Base-by-base conservation (phyloP, 2,329 filamentous ascomycete genomes). In the Cytospora chrysosperma region DNA sequence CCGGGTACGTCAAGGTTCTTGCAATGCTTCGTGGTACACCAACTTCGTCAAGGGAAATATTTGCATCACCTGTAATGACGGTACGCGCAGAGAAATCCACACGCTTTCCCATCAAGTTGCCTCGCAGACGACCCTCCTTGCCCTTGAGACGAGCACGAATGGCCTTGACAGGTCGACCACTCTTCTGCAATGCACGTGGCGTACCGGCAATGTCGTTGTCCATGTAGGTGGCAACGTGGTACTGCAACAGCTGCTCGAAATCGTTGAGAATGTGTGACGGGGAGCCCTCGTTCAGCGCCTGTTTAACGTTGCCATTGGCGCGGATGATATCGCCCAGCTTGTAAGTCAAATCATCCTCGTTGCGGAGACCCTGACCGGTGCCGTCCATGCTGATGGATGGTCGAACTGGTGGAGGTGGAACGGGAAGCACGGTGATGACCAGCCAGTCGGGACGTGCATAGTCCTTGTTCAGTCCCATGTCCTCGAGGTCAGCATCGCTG, bases 41-140 rank as follows among this genome's bases (percentile, higher is more conserved):
- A 67, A 99, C 96, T 80, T 99, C 93, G 72, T 99, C 94, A 30
- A 99, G 84, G 30, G 93, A 97, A 69, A 99, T 80, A 74, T 98
- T 99, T 65, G 95, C 95, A 74, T 99, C 95, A 80, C 95, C 95
- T 59, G 96, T 99, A 76, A 99, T 99, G 80, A 99, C 95, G 34
- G 96, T 99, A 88, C 95, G 95, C 43, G 96, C 96, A 0, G 96
- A 99, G 74, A 99, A 99, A 75, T 99, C 95, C 66, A 99, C 95
- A 87, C 93, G 93, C 80, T 99, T 99, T 68, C 95, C 95, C 96
- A 99, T 99, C 83, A 99, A 82, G 78, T 99, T 99, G 74, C 96
- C 95, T 80, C 95, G 90, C 27, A 99, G 87, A 83, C 95, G 93
- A 70, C 95, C 95, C 75, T 99, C 95, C 79, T 99, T 99, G 67